Percentiles rank a stretch among this genome's conserved stretches.
These are phyloP conservation scores for Leccinum aurantiacum DNA, from an alignment of 768 basidiomycete species.

Conservation along the genomic window DNA sequence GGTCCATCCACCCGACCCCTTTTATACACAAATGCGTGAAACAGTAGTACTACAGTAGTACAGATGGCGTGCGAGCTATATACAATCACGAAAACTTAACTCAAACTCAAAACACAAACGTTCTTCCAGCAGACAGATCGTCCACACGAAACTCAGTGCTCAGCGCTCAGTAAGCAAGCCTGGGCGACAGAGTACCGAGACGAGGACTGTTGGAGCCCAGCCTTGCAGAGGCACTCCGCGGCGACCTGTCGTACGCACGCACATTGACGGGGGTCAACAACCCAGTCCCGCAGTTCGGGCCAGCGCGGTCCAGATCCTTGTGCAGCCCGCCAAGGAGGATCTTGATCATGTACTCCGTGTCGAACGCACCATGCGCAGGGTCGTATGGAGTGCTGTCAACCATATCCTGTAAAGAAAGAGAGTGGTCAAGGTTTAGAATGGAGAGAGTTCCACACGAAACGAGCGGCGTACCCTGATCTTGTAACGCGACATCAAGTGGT, in stretches of 20 bases:
- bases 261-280: constrained; percentile 10
- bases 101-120: not conserved
- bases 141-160: constrained; percentile 12
- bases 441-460: not conserved
- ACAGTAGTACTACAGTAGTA: not conserved
- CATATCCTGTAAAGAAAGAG: constrained; percentile 36
- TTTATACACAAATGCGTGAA: not conserved
- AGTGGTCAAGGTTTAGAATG: not conserved
- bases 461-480: constrained; percentile 29
- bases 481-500: constrained; percentile 34
- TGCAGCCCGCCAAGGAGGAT: constrained; percentile 31
- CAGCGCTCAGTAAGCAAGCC: not conserved
- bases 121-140: not conserved
- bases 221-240: not conserved
- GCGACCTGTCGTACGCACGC: not conserved
- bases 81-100: not conserved
- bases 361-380: constrained; percentile 30
- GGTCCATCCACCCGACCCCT: not conserved
- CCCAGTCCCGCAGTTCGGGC: constrained; percentile 3
- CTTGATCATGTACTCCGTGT: constrained; percentile 38
- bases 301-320: constrained; percentile 18
- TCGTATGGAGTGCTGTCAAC: constrained; percentile 47
- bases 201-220: constrained; percentile 16
- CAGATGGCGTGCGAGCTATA: not conserved
- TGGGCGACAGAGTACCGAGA: constrained; percentile 8